A percentile compares a stretch with the other conserved stretches of the same genome.
Evolutionary conservation across 179 eudicot species (phyloP).

Genomic region (Vitellaria paradoxa): DNA sequence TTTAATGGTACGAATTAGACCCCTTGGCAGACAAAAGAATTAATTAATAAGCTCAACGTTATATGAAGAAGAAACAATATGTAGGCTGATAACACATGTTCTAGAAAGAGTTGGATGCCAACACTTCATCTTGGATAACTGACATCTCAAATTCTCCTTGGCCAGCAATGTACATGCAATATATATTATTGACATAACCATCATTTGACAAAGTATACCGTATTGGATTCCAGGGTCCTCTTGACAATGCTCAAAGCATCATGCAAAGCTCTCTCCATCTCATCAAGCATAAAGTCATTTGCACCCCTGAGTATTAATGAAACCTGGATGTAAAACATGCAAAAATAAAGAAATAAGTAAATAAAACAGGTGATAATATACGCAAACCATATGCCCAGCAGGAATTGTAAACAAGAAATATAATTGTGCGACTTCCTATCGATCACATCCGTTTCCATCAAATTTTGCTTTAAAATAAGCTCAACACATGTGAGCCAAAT

Average conservation of each 20-base stretch:
- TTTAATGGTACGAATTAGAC: neutral
- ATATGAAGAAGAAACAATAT: neutral
- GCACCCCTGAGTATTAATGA: slow-evolving; percentile 90
- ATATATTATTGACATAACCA: neutral
- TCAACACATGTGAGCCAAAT: neutral
- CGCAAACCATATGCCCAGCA: neutral
- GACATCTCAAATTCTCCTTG: neutral
- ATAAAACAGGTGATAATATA: neutral
- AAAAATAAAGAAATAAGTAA: neutral
- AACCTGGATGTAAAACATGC: slow-evolving; percentile 47
- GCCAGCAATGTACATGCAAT: neutral
- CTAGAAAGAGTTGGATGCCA: neutral
- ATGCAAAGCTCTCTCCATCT: slow-evolving; percentile 97
- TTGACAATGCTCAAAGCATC: slow-evolving; percentile 94
- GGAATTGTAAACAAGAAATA: neutral
- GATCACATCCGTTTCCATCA: neutral
- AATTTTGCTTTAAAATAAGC: neutral
- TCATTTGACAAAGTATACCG: slow-evolving; percentile 38
- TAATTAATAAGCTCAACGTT: neutral
- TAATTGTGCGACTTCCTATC: neutral
- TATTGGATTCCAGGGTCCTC: slow-evolving; percentile 90
- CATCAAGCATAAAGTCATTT: slow-evolving; percentile 97
- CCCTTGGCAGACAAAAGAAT: neutral
- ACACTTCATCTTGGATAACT: neutral
- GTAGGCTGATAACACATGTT: neutral